phyloP scores from a whole-genome alignment of 768 basidiomycete species.

The Lactifluus volemus region DNA sequence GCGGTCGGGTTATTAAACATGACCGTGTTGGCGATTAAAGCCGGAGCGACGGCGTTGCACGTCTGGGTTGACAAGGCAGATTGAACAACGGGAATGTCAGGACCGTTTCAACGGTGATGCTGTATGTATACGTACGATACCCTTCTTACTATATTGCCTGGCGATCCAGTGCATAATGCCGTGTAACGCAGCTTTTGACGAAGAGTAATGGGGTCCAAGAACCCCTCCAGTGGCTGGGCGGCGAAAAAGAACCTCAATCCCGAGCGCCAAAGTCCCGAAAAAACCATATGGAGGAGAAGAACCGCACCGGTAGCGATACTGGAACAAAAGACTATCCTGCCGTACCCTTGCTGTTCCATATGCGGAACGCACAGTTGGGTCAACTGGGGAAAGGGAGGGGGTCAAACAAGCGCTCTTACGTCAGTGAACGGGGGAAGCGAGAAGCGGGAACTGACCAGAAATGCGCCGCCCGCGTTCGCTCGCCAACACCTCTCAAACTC shows the following conservation, averaged over 20 bases:
- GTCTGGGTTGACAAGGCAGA: slow-evolving; percentile 26
- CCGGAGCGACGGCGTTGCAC: slow-evolving; percentile 46
- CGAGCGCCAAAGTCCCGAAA: neutral
- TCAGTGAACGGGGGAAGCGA: neutral
- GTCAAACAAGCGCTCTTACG: neutral
- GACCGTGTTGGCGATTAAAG: slow-evolving; percentile 40
- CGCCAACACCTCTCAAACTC: slow-evolving; percentile 40
- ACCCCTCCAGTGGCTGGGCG: slow-evolving; percentile 39
- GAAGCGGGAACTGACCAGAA: slow-evolving; percentile 29
- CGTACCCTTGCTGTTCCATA: slow-evolving; percentile 42
- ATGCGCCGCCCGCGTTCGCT: slow-evolving; percentile 39
- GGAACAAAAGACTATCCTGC: slow-evolving; percentile 44
- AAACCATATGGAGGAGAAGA: neutral
- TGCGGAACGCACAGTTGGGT: slow-evolving; percentile 43
- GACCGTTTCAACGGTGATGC: neutral
- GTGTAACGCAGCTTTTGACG: slow-evolving; percentile 46
- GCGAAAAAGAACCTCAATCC: neutral
- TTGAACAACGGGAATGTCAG: neutral
- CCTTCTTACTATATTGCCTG: slow-evolving; percentile 39
- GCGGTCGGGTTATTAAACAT: slow-evolving; percentile 39
- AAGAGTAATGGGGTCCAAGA: slow-evolving; percentile 49
- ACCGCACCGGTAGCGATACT: slow-evolving; percentile 40
- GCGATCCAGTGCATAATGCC: slow-evolving; percentile 50
- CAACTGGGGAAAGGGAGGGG: slow-evolving; percentile 27
- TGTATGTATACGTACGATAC: slow-evolving; percentile 32